These are phyloP conservation scores for Pachyrhizus erosus DNA, from an alignment of 306 rosid species.

Conservation along the genomic window DNA sequence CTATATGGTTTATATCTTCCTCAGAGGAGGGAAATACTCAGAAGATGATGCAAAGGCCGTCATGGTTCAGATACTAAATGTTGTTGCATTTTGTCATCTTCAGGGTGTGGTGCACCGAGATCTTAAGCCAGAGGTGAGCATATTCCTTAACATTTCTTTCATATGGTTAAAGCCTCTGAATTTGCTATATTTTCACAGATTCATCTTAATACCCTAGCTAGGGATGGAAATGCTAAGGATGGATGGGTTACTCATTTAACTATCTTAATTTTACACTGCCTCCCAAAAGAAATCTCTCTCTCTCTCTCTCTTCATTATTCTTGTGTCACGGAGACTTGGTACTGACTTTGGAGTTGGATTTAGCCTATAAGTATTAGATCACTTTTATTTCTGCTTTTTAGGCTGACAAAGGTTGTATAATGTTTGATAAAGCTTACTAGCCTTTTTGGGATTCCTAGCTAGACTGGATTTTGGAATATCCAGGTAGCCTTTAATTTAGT, in stretches of 20 bases:
- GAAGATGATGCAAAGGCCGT: conserved; percentile 98
- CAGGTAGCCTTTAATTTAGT: conserved; percentile 7
- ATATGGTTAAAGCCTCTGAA: conserved; percentile 23
- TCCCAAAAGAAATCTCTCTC: not conserved
- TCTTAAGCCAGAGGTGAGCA: conserved; percentile 95
- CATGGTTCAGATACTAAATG: conserved; percentile 91
- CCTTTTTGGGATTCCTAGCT: conserved; percentile 1
- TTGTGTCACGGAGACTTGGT: conserved; percentile 13
- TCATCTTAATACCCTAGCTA: conserved; percentile 5
- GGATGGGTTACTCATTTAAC: conserved; percentile 1
- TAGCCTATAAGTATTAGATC: not conserved
- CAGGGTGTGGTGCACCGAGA: conserved; percentile 99
- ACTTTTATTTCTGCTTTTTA: not conserved
- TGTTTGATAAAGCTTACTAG: conserved; percentile 26
- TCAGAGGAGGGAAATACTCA: conserved; percentile 95
- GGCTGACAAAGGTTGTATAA: not conserved
- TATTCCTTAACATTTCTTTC: conserved; percentile 35
- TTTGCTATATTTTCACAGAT: conserved; percentile 20
- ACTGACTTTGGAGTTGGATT: conserved; percentile 18
- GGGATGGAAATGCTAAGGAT: conserved; percentile 27
- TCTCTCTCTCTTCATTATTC: not conserved
- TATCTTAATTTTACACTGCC: conserved; percentile 10
- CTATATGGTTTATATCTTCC: conserved; percentile 41
- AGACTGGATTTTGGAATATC: conserved; percentile 34
- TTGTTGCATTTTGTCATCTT: conserved; percentile 98